A percentile compares a stretch with the other conserved stretches of the same genome.
These are phyloP conservation scores for Pezizomycotina sp. DNA, from an alignment of 2,329 filamentous ascomycete genomes.

Conservation along the genomic window DNA sequence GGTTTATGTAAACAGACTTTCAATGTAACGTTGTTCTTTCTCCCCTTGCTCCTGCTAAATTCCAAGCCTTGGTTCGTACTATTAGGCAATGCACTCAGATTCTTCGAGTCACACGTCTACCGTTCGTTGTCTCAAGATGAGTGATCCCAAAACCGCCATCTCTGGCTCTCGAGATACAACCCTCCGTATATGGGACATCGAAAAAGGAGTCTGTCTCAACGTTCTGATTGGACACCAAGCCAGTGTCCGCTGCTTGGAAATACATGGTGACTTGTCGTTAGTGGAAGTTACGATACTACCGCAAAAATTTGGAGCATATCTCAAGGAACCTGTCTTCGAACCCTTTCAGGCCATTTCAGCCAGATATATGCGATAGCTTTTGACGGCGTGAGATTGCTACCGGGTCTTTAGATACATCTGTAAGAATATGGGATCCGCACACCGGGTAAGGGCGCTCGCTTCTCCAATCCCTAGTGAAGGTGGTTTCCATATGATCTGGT, in stretches of 20 bases:
- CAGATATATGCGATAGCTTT: slow-evolving; percentile 98
- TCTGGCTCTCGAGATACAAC: slow-evolving; percentile 93
- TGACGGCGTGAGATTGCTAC: slow-evolving; percentile 83
- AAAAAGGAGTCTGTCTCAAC: slow-evolving; percentile 72
- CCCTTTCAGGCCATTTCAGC: slow-evolving; percentile 84
- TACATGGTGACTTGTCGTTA: slow-evolving; percentile 92
- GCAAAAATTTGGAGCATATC: slow-evolving; percentile 97
- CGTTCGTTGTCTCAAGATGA: slow-evolving; percentile 95
- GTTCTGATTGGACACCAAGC: slow-evolving; percentile 89
- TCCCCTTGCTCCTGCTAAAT: too few relatives aligned
- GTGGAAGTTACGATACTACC: slow-evolving; percentile 92
- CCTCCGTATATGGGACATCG: slow-evolving; percentile 85
- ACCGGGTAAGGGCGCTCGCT: slow-evolving; percentile 49
- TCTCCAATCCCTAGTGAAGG: background rate
- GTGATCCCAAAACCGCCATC: slow-evolving; percentile 80
- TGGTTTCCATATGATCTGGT: too few relatives aligned
- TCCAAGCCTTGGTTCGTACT: too few relatives aligned
- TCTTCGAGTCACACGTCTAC: slow-evolving; percentile 86
- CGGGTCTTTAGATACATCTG: slow-evolving; percentile 88
- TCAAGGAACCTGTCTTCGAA: slow-evolving; percentile 79
- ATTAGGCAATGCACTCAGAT: slow-evolving; percentile 58
- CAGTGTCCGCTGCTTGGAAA: slow-evolving; percentile 85
- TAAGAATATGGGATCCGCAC: slow-evolving; percentile 86
- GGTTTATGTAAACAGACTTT: background rate
- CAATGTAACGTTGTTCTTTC: slow-evolving; percentile 20